Conservation (phyloP, 2,329 filamentous ascomycete genomes). For the Acrocalymma vagum region DNA sequence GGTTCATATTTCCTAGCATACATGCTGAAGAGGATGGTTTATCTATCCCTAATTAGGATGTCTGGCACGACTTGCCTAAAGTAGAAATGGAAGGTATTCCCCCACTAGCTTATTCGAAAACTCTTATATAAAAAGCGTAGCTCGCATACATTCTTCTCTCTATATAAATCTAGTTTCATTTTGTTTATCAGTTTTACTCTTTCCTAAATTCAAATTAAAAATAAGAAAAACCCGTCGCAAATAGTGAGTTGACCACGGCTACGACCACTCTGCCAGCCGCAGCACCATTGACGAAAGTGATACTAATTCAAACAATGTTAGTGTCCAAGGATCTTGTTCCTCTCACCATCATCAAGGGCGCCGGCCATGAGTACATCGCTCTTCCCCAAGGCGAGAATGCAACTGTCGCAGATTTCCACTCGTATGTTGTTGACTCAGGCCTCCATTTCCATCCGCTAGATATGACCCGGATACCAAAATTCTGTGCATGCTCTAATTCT, state of each 20-base stretch:
- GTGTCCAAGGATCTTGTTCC: constrained; percentile 23
- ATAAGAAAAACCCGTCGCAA: no score
- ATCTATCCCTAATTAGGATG: constrained; percentile 18
- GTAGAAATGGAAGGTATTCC: background rate
- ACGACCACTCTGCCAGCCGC: no score
- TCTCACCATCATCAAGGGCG: constrained; percentile 30
- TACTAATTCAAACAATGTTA: background rate
- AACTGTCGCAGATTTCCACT: constrained; percentile 30
- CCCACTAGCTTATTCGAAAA: background rate
- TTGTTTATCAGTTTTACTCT: no score
- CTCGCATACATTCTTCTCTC: background rate
- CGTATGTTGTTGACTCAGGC: constrained; percentile 4
- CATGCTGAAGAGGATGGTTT: no score
- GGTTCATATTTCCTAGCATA: no score
- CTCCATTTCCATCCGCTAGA: background rate
- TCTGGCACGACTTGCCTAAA: constrained; percentile 21
- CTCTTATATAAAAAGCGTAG: background rate
- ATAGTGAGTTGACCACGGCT: no score
- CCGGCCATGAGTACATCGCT: constrained; percentile 26
- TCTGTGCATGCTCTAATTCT: background rate
- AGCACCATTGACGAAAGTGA: background rate
- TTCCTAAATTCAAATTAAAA: no score
- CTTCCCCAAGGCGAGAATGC: constrained; percentile 25
- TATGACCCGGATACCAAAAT: background rate
- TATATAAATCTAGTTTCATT: no score